Evolutionary conservation across 1,284 basidiomycete species (phyloP), one percentile per base, ranked within the genome.

Genomic region (Apiotrichum brassicae): DNA sequence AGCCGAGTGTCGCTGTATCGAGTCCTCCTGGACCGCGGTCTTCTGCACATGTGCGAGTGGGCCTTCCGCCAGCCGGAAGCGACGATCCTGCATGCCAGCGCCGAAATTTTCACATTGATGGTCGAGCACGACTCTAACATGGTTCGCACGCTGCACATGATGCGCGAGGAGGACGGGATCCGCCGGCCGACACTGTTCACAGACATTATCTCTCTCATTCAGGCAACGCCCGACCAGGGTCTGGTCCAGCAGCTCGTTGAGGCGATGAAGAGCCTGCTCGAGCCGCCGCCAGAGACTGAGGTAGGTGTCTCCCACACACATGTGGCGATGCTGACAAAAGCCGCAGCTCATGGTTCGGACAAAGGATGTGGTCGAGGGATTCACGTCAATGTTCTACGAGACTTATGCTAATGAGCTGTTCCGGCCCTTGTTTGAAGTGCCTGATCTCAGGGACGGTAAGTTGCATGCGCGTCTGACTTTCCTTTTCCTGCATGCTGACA

Each of bases 21-120:
- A 44, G 80, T 83, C 2, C 79, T 98, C 9, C 82, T 93, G 46
- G 93, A 97, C 56, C 82, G 86, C 13, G 94, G 92, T 0, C 78
- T 97, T 40, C 76, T 97, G 8, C 85, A 85, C 54, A 86, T 86
- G n/a, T 82, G 94, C 19, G 90, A 97, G 64, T 97, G 88, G 89
- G 87, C 87, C 1, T 78, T 92, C 50, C 76, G 75, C 33, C 76
- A 69, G 57, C 60, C 41, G 48, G 77, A 78, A 41, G 74, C 76
- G 16, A 59, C 66, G 56, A 77, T 94, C 63, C 81, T 90, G 51
- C 83, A 85, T 51, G 85, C 88, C 3, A 89, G 83, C 1, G 87
- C 90, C 24, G 93, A 97, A 70, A 83, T 97, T 28, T 76, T 98
- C 50, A 81, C 87, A 50, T 80, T 86, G 20, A 77, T 94, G 38